Conservation (phyloP, 1,139 yeast species). For the Diutina mesorugosa region DNA sequence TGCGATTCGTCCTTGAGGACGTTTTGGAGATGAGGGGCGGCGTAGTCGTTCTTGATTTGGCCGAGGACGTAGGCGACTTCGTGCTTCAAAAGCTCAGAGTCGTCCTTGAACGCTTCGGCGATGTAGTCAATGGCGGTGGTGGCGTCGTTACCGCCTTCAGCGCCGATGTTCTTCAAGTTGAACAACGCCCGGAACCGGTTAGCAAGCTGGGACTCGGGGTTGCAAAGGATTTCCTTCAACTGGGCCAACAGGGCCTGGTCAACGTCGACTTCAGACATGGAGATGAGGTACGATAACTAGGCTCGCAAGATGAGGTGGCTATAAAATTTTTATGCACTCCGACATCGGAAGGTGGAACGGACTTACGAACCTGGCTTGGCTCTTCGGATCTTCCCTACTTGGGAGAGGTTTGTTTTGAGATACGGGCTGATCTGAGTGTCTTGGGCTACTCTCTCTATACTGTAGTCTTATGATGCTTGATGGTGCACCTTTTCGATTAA, state of each 20-base stretch:
- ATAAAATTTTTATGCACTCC: background rate
- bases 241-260: conserved; percentile 49
- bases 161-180: conserved; percentile 77
- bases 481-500: too few species aligned
- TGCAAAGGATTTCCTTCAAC: conserved; percentile 55
- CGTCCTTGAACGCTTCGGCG: conserved; percentile 67
- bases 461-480: too few species aligned
- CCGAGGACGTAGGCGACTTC: conserved; percentile 98
- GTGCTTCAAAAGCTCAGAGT: conserved; percentile 88
- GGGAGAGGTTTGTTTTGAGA: background rate
- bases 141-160: conserved; percentile 37
- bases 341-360: background rate
- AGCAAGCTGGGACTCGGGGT: conserved; percentile 60
- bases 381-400: background rate
- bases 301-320: background rate
- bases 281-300: background rate
- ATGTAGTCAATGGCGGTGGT: conserved; percentile 68
- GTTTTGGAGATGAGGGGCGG: conserved; percentile 64
- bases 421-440: too few species aligned
- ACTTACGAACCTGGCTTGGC: background rate
- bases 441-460: too few species aligned
- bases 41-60: conserved; percentile 73
- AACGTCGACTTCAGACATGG: conserved; percentile 23
- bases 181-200: conserved; percentile 87
- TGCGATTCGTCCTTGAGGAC: conserved; percentile 57